These are phyloP conservation scores for Trebouxia sp. DNA, from an alignment of 139 green algal species.

Conservation along the genomic window DNA sequence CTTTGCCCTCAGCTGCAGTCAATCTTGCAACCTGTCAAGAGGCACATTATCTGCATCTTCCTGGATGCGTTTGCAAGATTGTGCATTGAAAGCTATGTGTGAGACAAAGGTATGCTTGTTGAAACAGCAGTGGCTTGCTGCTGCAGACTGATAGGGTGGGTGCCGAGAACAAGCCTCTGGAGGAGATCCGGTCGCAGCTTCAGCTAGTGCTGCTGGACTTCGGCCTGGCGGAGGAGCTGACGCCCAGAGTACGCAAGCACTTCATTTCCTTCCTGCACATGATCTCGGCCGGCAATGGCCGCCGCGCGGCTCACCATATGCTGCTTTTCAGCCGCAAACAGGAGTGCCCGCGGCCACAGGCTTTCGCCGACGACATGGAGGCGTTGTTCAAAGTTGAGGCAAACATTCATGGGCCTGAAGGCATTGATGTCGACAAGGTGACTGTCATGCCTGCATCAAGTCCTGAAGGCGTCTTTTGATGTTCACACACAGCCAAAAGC, in stretches of 20 bases:
- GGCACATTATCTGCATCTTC: too few relatives aligned
- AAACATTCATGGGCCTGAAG: constrained; percentile 55
- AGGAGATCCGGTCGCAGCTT: constrained; percentile 17
- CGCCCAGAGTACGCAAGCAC: constrained; percentile 66
- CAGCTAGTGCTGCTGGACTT: constrained; percentile 88
- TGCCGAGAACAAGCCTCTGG: neutral
- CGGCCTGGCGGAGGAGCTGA: constrained; percentile 85
- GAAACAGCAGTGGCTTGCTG: too few relatives aligned
- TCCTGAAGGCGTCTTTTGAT: too few relatives aligned
- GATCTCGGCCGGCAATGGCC: constrained; percentile 70
- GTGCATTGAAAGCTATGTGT: too few relatives aligned
- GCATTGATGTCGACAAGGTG: constrained; percentile 82
- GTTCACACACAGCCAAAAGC: neutral
- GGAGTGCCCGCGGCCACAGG: constrained; percentile 55
- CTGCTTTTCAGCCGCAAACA: constrained; percentile 65
- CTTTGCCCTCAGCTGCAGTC: too few relatives aligned
- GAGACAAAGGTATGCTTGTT: too few relatives aligned
- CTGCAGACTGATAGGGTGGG: constrained; percentile 31
- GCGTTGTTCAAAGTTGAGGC: constrained; percentile 62
- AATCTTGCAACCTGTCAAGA: too few relatives aligned
- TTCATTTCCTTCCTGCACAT: constrained; percentile 90
- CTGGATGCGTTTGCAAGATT: too few relatives aligned
- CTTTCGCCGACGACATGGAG: constrained; percentile 71
- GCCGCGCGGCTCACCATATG: constrained; percentile 66
- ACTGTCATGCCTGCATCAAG: neutral